Conservation (phyloP, 495 filamentous ascomycete genomes). For the Podospora pseudopauciseta region DNA sequence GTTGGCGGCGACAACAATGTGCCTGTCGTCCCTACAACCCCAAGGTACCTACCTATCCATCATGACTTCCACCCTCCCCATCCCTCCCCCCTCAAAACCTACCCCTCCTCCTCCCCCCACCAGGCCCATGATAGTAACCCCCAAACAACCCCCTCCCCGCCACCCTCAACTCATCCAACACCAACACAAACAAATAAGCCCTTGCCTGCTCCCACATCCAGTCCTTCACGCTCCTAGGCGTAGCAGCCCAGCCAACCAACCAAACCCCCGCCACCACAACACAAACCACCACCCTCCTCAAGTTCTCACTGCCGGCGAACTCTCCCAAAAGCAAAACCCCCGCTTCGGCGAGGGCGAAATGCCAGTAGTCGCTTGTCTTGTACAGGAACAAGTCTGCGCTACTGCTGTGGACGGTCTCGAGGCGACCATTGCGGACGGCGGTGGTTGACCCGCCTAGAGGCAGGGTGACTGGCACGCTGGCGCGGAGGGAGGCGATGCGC, state of each 20-base stretch:
- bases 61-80: too few species aligned
- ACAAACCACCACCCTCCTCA: slow-evolving; percentile 14
- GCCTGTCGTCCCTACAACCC: too few species aligned
- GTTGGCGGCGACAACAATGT: too few species aligned
- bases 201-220: slow-evolving; percentile 26
- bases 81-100: too few species aligned
- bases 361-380: slow-evolving; percentile 16
- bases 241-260: slow-evolving; percentile 19
- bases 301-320: slow-evolving; percentile 12
- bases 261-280: slow-evolving; percentile 10
- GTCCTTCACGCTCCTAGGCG: slow-evolving; percentile 16
- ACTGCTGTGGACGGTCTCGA: slow-evolving; percentile 7
- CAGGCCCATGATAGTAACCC: not conserved
- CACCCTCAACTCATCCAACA: slow-evolving; percentile 19
- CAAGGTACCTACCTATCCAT: too few species aligned
- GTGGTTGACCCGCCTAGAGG: slow-evolving; percentile 7
- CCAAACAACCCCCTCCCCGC: slow-evolving; percentile 1
- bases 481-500: slow-evolving; percentile 18
- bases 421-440: slow-evolving; percentile 12
- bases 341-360: slow-evolving; percentile 13
- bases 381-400: slow-evolving; percentile 10
- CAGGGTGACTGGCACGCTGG: slow-evolving; percentile 4
- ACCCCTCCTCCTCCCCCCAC: not conserved
- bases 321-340: slow-evolving; percentile 13
- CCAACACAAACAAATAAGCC: slow-evolving; percentile 19